Percentiles rank a stretch among this genome's conserved stretches.
Conservation (phyloP, 164 flowering plant species). For the Aristolochia californica region DNA sequence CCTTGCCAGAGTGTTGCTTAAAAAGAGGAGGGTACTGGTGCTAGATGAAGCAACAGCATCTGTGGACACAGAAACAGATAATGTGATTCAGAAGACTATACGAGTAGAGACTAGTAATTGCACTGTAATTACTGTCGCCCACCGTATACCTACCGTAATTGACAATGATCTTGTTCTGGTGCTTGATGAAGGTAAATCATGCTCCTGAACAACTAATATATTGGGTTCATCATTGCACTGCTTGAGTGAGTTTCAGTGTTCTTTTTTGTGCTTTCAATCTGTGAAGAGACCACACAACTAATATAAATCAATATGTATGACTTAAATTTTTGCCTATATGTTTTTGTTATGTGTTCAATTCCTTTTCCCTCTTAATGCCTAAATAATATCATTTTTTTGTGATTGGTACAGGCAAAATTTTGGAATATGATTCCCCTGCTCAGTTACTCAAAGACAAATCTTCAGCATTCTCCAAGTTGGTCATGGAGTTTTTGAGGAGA, state of each 20-base stretch:
- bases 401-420: slow-evolving; percentile 43
- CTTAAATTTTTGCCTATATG: no score
- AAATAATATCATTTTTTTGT: not conserved
- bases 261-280: no score
- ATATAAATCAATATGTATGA: no score
- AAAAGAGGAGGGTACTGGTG: slow-evolving; percentile 57
- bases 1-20: slow-evolving; percentile 58
- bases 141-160: slow-evolving; percentile 66
- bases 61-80: slow-evolving; percentile 74
- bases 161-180: slow-evolving; percentile 75
- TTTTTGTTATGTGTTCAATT: no score
- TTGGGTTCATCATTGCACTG: no score
- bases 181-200: slow-evolving; percentile 55
- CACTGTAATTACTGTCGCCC: slow-evolving; percentile 81
- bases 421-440: slow-evolving; percentile 61
- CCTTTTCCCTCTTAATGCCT: no score
- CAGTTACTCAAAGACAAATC: slow-evolving; percentile 33
- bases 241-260: no score
- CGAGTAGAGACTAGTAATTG: slow-evolving; percentile 51
- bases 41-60: slow-evolving; percentile 91
- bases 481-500: slow-evolving; percentile 52
- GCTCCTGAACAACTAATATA: not conserved
- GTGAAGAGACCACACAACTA: no score
- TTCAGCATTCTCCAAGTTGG: slow-evolving; percentile 65
- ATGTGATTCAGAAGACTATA: slow-evolving; percentile 55